Conservation (phyloP, 257 asterid species). For the Orobanche coerulescens region DNA sequence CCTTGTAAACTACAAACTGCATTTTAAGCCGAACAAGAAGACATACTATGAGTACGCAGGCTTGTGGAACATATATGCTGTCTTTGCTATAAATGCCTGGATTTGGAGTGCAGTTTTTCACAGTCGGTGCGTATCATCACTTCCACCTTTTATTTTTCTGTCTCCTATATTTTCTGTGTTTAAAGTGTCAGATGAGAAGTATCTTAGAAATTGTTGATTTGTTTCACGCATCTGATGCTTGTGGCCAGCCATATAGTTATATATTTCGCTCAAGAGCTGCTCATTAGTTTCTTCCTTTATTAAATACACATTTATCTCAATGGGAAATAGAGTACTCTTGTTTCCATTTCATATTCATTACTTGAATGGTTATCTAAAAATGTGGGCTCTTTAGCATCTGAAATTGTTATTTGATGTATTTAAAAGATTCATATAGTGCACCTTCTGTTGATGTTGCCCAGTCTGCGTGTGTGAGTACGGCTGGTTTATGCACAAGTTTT, state of each 20-base stretch:
- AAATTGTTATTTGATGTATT: neutral
- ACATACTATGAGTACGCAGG: conserved; percentile 78
- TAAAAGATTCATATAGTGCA: neutral
- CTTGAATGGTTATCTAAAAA: neutral
- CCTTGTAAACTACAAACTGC: conserved; percentile 72
- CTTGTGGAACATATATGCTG: conserved; percentile 71
- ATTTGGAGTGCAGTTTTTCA: conserved; percentile 78
- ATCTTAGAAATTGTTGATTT: neutral
- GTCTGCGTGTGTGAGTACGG: neutral
- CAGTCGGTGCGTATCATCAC: conserved; percentile 42
- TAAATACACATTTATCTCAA: neutral
- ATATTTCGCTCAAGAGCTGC: neutral
- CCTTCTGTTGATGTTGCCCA: neutral
- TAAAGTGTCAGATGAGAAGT: neutral
- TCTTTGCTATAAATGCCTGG: conserved; percentile 62
- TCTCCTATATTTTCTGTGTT: neutral
- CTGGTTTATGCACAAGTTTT: neutral
- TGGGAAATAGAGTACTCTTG: neutral
- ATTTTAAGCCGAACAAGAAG: conserved; percentile 52
- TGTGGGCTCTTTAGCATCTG: neutral
- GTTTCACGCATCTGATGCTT: neutral
- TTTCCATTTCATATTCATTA: neutral
- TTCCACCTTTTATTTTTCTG: conserved; percentile 1
- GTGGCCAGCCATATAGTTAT: neutral
- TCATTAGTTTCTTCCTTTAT: neutral